Evolutionary conservation across 2,329 filamentous ascomycete species (phyloP), one percentile per base, ranked within the genome.

Genomic region (Colletotrichum brevisporum): DNA sequence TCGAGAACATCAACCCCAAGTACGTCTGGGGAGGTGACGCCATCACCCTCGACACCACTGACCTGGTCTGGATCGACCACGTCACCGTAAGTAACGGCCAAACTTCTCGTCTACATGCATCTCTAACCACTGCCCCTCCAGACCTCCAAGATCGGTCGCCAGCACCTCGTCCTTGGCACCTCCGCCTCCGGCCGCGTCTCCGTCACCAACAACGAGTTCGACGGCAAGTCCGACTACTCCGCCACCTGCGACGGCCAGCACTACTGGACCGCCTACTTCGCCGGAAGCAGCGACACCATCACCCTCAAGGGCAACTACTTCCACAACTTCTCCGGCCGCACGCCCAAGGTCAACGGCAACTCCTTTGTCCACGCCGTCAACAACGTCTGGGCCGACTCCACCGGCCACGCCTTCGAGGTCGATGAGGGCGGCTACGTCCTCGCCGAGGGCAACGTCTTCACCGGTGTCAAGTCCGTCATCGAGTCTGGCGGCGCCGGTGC

Each of bases 301-400:
- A 90, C 88, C 70, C 75, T 90, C 75, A 86, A 88, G 81, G 82
- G 83, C 73, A 90, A 90, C 83, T 89, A 89, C 80, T 81, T 90
- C 75, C 85, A 89, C 83, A 82, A 88, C 78, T 85, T 84, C 62
- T 85, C 82, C n/a, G 88, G 88, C 68, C 87, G 88, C 69, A 80
- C 81, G 18, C 88, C 88, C 74, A 89, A 90, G 81, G 81, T 90
- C 41, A 82, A 82, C 43, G 86, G 86, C 77, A 87, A 87, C 63
- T 83, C 88, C 56, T 80, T 83, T 24, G 78, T 90, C 63, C 88
- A 90, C 78, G 87, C 85, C 56, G 85, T 89, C 76, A 90, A 90
- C 84, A 90, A 90, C 83, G 88, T 86, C 83, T 89, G 83, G 80
- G 82, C 87, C 75, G 81, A 84, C 74, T 86, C 84, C 77, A 76